Base-by-base conservation (phyloP, 345 rosid genomes). In the Salix dunnii region DNA sequence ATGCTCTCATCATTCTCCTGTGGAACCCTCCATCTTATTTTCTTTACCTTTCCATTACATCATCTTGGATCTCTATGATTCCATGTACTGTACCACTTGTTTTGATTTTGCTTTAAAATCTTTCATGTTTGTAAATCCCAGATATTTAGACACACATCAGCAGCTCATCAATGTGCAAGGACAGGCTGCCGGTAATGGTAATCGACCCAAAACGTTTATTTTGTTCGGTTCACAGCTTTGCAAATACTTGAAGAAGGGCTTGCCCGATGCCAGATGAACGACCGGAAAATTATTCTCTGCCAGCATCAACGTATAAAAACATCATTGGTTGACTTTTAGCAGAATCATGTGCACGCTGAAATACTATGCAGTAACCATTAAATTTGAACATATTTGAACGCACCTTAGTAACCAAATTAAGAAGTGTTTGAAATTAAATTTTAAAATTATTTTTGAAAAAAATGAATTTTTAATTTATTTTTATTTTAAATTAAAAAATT, bases 1-100 rank as follows among this genome's bases (percentile, higher is more conserved):
- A 85, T 82, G 84, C 84, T 87, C 82, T 82, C 90, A 90, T 90
- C 91, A 90, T 89, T 90, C 88, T 76, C 67, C 82, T 72, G 87
- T 40, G 79, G 94, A 87, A 83, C 84, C 88, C 86, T 81, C 60
- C 42, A 10, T 66, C 10, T 38, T 23, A 43, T 51, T 14, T 72
- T 71, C 71, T 66, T 55, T 64, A 36, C 68, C 69, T 76, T 76
- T 51, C 38, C 67, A 73, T 80, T 70, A 42, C 76, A 67, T 68
- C 80, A 66, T 73, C 76, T 82, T 67, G 61, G 69, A 67, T 75
- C 61, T 67, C 79, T 78, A 51, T 51, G 21, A 51, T 7, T 51
- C n/a, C 18, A 51, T 6, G 8, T 51, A 18, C 20, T 51, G 21
- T 18, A 55, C 65, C 64, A 66, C 55, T 71, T 8, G 23, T 7